Evolutionary conservation across 139 green algal species (phyloP).

Genomic region (Choricystis sp.): DNA sequence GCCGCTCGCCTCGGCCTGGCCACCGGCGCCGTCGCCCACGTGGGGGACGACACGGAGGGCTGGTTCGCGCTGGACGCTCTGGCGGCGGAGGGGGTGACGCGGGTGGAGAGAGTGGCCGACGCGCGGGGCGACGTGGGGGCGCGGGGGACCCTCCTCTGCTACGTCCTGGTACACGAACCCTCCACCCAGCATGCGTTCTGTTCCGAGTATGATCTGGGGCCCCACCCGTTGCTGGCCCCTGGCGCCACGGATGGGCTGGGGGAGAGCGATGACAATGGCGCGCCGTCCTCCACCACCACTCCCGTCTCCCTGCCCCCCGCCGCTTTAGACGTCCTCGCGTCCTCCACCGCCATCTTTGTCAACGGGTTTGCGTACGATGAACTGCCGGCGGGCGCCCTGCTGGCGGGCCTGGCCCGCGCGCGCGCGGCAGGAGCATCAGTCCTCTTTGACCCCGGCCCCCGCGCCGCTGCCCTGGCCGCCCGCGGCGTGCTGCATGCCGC

Average conservation of each 20-base stretch:
- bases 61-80: constrained; percentile 57
- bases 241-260: constrained; percentile 13
- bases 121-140: constrained; percentile 6
- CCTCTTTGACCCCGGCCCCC: constrained; percentile 84
- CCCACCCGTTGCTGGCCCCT: constrained; percentile 67
- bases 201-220: constrained; percentile 79
- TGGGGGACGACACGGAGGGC: constrained; percentile 67
- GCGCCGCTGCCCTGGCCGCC: constrained; percentile 36
- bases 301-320: not conserved
- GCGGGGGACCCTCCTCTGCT: constrained; percentile 72
- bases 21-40: constrained; percentile 47
- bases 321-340: constrained; percentile 14
- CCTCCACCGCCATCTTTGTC: constrained; percentile 32
- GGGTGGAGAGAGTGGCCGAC: not conserved
- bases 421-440: constrained; percentile 39
- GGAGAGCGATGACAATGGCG: too few relatives aligned
- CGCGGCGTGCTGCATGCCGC: constrained; percentile 43
- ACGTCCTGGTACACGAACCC: constrained; percentile 62
- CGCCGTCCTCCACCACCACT: constrained; percentile 4
- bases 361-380: constrained; percentile 95
- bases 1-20: constrained; percentile 63
- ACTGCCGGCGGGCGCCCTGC: constrained; percentile 45
- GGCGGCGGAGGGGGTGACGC: constrained; percentile 18
- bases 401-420: constrained; percentile 24
- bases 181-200: constrained; percentile 51